Base-by-base conservation (phyloP, 2,329 filamentous ascomycete genomes). In the Paecilomyces variotii region DNA sequence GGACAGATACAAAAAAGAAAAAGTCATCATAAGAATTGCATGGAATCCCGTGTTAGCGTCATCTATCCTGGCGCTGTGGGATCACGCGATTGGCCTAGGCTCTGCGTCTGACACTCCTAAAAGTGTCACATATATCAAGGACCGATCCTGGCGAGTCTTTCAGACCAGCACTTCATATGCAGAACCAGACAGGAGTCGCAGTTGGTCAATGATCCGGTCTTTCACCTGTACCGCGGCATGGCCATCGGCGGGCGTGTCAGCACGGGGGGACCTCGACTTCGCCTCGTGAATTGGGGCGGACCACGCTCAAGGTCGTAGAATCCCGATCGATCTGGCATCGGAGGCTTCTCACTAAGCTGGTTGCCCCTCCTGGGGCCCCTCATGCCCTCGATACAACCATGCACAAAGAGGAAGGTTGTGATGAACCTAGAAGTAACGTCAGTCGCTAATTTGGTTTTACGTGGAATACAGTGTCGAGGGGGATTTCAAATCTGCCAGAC, bases 331-430 rank as follows among this genome's bases (percentile, higher is more conserved):
- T 49, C 53, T 30, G 45, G 27, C 25, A n/a, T 11, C 35, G 45
- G 4, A n/a, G 26, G 12, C 14, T 28, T 9, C 19, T 34, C 35
- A 10, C 14, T 26, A 39, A 6, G 26, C 7, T 56, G 28, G 7
- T 49, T 27, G 25, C 49, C 6, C 11, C 30, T 32, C 30, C 30
- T 32, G 6, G 30, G 56, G 14, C 14, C n/a, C 12, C 28, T 52
- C 14, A 9, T 7, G n/a, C 25, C 50, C n/a, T 57, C 56, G 28
- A 53, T 35, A 27, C 56, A 53, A 19, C 50, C 56, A 14, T 57
- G 50, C n/a, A 57, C n/a, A 30, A 57, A 39, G 19, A 57, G 56
- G 50, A 57, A 57, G 28, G 56, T 57, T 7, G 32, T 39, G n/a
- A 57, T 25, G 1, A 53, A n/a, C 56, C 56, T 57, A 25, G 30